A percentile compares a stretch with the other conserved stretches of the same genome.
Evolutionary conservation across 805 yeast genomes (phyloP).

Genomic region (Danielozyma ontarioensis): DNA sequence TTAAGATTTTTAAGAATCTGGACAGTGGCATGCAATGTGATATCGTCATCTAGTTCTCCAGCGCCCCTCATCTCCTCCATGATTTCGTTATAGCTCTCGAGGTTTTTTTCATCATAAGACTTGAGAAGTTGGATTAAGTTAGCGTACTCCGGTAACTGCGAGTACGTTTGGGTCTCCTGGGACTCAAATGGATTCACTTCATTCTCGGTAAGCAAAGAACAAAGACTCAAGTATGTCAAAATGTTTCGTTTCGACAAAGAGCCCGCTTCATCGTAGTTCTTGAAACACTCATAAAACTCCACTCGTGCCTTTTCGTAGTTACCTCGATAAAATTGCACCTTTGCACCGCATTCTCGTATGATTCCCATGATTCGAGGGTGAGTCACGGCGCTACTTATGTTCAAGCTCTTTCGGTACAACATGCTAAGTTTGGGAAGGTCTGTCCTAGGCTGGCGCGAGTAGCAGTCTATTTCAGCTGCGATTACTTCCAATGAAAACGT

Average conservation of each 20-base stretch:
- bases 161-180: conserved; percentile 60
- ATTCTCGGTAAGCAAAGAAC: conserved; percentile 57
- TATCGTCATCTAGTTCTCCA: conserved; percentile 21
- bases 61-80: conserved; percentile 9
- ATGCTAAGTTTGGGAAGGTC: conserved; percentile 36
- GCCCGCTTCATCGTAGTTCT: conserved; percentile 42
- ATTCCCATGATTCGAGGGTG: conserved; percentile 73
- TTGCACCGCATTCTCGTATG: conserved; percentile 74
- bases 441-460: conserved; percentile 31
- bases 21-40: conserved; percentile 22
- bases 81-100: conserved; percentile 13
- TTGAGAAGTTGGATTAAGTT: conserved; percentile 23
- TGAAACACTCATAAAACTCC: conserved; percentile 52
- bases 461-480: conserved; percentile 59
- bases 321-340: conserved; percentile 54
- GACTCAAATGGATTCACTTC: conserved; percentile 70
- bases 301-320: conserved; percentile 57
- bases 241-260: conserved; percentile 46
- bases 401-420: conserved; percentile 40
- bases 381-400: conserved; percentile 57
- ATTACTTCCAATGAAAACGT: conserved; percentile 56
- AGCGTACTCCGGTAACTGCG: conserved; percentile 19
- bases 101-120: conserved; percentile 25
- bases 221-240: conserved; percentile 56
- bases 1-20: conserved; percentile 25